Base-by-base conservation (phyloP, 2,329 filamentous ascomycete species). In the Botrytis fragariae region DNA sequence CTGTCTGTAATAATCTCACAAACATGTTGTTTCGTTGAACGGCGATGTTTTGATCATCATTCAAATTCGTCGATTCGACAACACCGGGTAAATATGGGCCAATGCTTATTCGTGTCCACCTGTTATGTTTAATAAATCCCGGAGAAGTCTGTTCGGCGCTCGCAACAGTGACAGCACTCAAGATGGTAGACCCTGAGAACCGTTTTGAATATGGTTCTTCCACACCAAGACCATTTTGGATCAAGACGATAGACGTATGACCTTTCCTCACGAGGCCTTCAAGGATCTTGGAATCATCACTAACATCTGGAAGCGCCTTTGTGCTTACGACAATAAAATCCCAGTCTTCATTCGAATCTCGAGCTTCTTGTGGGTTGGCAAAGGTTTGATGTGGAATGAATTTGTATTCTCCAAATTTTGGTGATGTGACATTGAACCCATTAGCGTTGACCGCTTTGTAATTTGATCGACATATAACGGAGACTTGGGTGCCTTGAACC, bases 401-500 rank as follows among this genome's bases (percentile, higher is more conserved):
- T 35, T 82, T 86, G 81, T 92, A 92, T 80, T 90, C 84, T 61
- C 91, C 91, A 80, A 92, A 93, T 69, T 88, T 86, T 68, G 87
- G 89, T 7, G 91, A 93, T 69, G 87, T 85, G 51, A 94, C 83
- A 44, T 84, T 82, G 79, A 94, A 91, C 64, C 92, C 92, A 37
- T 86, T 83, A 16, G 83, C 81, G 71, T 86, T 85, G 63, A 94
- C 89, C 48, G 87, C 87, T 37, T 84, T 82, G 84, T 92, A 93
- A 83, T 94, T 94, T 59, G 91, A 93, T 67, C 92, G 88, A 76
- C 91, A 93, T 71, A 93, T 89, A 62, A 93, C 88, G 8, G 91
- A 93, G 68, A 92, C 89, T 73, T 87, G 84, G 59, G 90, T 83
- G 72, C 71, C 69, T 61, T 77, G 69, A 82, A 88, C 87, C 77